These are phyloP conservation scores for Trichophyton mentagrophytes DNA, from an alignment of 2,329 filamentous ascomycete species.

Conservation along the genomic window DNA sequence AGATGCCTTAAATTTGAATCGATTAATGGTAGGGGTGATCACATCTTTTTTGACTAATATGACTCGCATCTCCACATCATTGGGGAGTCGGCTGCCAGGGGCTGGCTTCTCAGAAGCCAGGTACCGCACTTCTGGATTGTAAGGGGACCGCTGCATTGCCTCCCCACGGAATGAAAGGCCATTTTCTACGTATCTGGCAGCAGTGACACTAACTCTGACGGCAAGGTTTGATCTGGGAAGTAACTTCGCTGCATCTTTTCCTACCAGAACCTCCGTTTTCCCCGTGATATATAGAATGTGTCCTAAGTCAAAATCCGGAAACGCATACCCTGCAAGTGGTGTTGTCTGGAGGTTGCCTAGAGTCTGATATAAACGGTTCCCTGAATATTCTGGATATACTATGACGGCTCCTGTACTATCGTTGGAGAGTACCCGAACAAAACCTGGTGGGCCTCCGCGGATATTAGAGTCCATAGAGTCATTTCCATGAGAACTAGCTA, in stretches of 20 bases:
- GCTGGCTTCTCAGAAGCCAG: constrained; percentile 45
- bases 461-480: constrained; percentile 73
- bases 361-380: constrained; percentile 72
- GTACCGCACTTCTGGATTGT: constrained; percentile 61
- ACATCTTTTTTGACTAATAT: constrained; percentile 45
- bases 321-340: constrained; percentile 54
- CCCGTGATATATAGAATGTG: constrained; percentile 66
- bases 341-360: constrained; percentile 61
- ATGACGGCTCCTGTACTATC: constrained; percentile 37
- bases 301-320: constrained; percentile 63
- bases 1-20: constrained; percentile 47
- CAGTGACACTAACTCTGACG: constrained; percentile 52
- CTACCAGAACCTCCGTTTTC: constrained; percentile 51
- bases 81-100: constrained; percentile 11
- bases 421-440: constrained; percentile 56
- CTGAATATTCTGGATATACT: constrained; percentile 72
- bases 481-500: constrained; percentile 51
- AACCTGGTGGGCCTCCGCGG: constrained; percentile 61
- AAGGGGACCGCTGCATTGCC: constrained; percentile 52
- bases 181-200: constrained; percentile 49
- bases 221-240: constrained; percentile 61
- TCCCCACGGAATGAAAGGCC: constrained; percentile 57
- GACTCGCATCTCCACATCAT: constrained; percentile 30
- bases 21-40: constrained; percentile 54
- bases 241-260: constrained; percentile 46